Percentiles rank a stretch among this genome's conserved stretches.
Evolutionary conservation across 2,329 filamentous ascomycete genomes (phyloP).

Genomic region (Trichoderma sp.): DNA sequence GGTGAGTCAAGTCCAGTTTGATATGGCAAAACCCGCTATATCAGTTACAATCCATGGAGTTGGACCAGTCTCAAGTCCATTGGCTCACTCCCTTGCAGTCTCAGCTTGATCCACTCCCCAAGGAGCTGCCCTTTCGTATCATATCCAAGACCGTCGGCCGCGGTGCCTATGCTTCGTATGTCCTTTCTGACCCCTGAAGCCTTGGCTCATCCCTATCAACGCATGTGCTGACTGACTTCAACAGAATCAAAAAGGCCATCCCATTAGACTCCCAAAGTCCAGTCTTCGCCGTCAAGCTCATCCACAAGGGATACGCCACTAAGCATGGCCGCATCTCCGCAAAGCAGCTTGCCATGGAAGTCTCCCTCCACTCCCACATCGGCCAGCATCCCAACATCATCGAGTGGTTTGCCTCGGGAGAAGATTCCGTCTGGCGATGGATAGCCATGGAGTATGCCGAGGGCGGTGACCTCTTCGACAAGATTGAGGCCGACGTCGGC

Average conservation of each 20-base stretch:
- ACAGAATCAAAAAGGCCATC: constrained; percentile 88
- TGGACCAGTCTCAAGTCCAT: background rate
- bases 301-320: constrained; percentile 94
- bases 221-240: constrained; percentile 22
- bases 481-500: constrained; percentile 96
- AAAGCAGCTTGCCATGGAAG: constrained; percentile 90
- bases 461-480: constrained; percentile 96
- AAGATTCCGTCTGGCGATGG: constrained; percentile 89
- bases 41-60: background rate
- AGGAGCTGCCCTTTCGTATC: constrained; percentile 86
- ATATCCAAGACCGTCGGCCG: constrained; percentile 95
- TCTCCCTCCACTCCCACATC: constrained; percentile 84
- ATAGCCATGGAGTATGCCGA: constrained; percentile 98
- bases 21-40: background rate
- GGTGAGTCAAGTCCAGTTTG: constrained; percentile 10
- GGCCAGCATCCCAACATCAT: constrained; percentile 92
- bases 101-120: constrained; percentile 83
- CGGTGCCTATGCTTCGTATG: constrained; percentile 94
- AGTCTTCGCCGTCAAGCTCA: constrained; percentile 96
- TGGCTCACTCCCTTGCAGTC: constrained; percentile 61
- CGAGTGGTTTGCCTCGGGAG: constrained; percentile 83
- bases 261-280: constrained; percentile 70
- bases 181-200: background rate
- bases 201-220: constrained; percentile 6
- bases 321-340: constrained; percentile 84